A percentile compares a stretch with the other conserved stretches of the same genome.
Conservation (phyloP, 495 filamentous ascomycete genomes). For the Pyrenula aspistea region DNA sequence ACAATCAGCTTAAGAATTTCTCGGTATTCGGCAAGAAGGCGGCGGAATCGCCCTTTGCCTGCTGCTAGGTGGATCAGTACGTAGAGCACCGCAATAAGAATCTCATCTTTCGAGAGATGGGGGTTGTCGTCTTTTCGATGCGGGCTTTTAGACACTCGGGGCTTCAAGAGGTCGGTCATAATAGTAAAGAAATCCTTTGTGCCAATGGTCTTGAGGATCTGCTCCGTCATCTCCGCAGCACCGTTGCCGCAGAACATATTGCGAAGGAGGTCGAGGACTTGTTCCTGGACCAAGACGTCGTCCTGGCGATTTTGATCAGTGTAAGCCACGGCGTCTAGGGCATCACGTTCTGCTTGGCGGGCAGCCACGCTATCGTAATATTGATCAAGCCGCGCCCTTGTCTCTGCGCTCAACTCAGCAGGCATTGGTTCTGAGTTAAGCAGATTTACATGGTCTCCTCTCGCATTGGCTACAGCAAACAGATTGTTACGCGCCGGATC, state of each 20-base stretch:
- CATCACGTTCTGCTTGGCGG: not conserved
- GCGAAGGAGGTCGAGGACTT: constrained; percentile 74
- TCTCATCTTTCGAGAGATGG: constrained; percentile 47
- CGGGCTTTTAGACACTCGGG: constrained; percentile 32
- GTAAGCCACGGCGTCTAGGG: constrained; percentile 17
- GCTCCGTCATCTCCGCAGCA: constrained; percentile 68
- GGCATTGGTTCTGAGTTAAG: constrained; percentile 44
- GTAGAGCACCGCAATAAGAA: constrained; percentile 61
- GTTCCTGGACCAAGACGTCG: constrained; percentile 77
- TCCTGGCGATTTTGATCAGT: constrained; percentile 51
- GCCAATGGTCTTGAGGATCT: constrained; percentile 64
- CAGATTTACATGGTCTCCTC: constrained; percentile 51
- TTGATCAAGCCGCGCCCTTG: constrained; percentile 29
- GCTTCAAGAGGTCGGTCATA: constrained; percentile 56
- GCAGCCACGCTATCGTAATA: constrained; percentile 23
- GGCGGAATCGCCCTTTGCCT: constrained; percentile 60
- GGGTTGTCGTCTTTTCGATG: constrained; percentile 20
- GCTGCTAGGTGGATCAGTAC: constrained; percentile 80
- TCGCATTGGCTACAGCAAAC: constrained; percentile 31
- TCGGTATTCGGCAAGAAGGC: constrained; percentile 56
- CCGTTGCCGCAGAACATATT: constrained; percentile 71
- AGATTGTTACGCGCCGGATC: not conserved
- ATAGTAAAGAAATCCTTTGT: constrained; percentile 65
- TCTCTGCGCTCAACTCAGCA: constrained; percentile 6
- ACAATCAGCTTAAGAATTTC: constrained; percentile 38